These are phyloP conservation scores for Scytalidium lignicola DNA, from an alignment of 2,329 filamentous ascomycete species.

Conservation along the genomic window DNA sequence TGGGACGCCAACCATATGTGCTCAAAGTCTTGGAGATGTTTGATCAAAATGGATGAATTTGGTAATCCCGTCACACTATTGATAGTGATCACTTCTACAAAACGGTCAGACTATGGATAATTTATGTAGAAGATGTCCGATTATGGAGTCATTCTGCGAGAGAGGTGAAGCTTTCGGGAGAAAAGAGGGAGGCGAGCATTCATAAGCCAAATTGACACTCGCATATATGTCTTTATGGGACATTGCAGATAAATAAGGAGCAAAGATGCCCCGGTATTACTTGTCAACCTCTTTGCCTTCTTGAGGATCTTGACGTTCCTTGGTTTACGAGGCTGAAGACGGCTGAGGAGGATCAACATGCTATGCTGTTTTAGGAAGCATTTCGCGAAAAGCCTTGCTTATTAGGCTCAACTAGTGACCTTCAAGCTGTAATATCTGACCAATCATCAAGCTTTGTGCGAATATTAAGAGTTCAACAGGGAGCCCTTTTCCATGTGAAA, in stretches of 20 bases:
- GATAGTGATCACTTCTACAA: neutral
- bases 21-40: neutral
- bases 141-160: neutral
- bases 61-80: neutral
- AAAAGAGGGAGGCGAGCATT: neutral
- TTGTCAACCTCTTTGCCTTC: neutral
- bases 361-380: neutral
- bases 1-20: neutral
- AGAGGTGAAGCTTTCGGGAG: neutral
- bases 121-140: neutral
- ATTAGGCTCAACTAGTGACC: neutral
- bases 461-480: no score
- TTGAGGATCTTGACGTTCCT: neutral
- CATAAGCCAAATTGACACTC: neutral
- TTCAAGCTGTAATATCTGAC: no score
- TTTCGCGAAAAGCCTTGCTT: neutral
- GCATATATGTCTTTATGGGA: neutral
- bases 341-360: neutral
- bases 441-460: neutral
- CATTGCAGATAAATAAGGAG: neutral
- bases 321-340: neutral
- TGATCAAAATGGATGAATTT: neutral
- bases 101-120: neutral
- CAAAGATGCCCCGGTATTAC: neutral
- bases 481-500: no score